These are phyloP conservation scores for Schwanniomyces yamadae DNA, from an alignment of 805 yeast species.

Conservation along the genomic window DNA sequence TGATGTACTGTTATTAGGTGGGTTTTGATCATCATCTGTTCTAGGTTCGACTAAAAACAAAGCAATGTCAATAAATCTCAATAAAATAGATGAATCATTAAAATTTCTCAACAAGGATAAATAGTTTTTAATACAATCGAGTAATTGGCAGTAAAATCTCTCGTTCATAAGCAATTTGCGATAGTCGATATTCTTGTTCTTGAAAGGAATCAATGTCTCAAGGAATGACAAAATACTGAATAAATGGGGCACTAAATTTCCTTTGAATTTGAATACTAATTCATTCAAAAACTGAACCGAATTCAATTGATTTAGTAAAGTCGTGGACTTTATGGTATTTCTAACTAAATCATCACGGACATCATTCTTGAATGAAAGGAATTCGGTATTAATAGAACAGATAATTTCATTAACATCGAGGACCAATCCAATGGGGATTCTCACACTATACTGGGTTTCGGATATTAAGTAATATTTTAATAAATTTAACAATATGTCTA, in stretches of 20 bases:
- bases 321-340: constrained; percentile 41
- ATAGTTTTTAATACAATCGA: constrained; percentile 26
- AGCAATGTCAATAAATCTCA: constrained; percentile 59
- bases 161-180: constrained; percentile 38
- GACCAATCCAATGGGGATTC: constrained; percentile 63
- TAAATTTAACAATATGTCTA: constrained; percentile 44
- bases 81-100: constrained; percentile 51
- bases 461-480: constrained; percentile 42
- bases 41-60: constrained; percentile 42
- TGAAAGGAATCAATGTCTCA: constrained; percentile 60
- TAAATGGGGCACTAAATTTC: constrained; percentile 47
- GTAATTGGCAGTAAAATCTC: constrained; percentile 37
- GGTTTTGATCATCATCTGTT: constrained; percentile 10
- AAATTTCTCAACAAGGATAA: constrained; percentile 36
- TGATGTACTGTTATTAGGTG: constrained; percentile 8
- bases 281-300: constrained; percentile 44
- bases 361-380: constrained; percentile 56
- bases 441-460: constrained; percentile 54
- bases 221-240: constrained; percentile 50
- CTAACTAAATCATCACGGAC: constrained; percentile 54
- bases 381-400: constrained; percentile 53
- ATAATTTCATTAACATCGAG: constrained; percentile 53
- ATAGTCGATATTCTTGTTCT: constrained; percentile 29
- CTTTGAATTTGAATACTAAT: constrained; percentile 35
- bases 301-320: constrained; percentile 43